phyloP scores from a whole-genome alignment of 1,284 basidiomycete species.

The Ganoderma sp. region DNA sequence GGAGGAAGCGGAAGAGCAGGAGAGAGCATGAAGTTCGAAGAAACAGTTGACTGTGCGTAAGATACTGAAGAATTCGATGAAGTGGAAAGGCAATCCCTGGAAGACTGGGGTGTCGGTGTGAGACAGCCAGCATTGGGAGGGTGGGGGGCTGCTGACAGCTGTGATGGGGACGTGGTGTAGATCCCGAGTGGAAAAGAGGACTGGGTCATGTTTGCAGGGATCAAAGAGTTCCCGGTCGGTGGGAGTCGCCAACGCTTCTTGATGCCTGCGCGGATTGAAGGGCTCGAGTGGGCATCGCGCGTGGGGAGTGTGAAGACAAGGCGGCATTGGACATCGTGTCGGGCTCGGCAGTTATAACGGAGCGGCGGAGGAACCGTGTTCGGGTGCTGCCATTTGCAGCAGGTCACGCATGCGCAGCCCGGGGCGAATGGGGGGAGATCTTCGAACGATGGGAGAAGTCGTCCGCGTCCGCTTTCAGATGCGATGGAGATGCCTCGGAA shows the following conservation, averaged over 20 bases:
- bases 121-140: constrained; percentile 45
- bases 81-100: constrained; percentile 72
- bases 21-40: constrained; percentile 77
- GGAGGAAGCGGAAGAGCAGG: constrained; percentile 73
- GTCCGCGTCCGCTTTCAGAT: constrained; percentile 62
- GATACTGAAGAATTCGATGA: constrained; percentile 71
- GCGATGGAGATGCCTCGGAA: constrained; percentile 45
- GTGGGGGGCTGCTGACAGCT: constrained; percentile 21
- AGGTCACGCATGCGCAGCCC: constrained; percentile 39
- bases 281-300: constrained; percentile 40
- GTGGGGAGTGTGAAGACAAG: constrained; percentile 57
- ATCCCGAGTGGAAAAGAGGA: constrained; percentile 72
- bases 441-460: constrained; percentile 69
- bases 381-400: constrained; percentile 55
- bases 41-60: constrained; percentile 72
- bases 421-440: constrained; percentile 57
- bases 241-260: constrained; percentile 43
- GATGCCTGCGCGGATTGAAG: constrained; percentile 40
- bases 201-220: constrained; percentile 83
- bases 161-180: constrained; percentile 46
- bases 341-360: constrained; percentile 61
- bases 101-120: constrained; percentile 61
- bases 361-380: constrained; percentile 68
- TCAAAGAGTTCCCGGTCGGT: constrained; percentile 78
- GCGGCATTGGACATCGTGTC: constrained; percentile 63